These are phyloP conservation scores for Pseudopithomyces chartarum DNA, from an alignment of 2,329 filamentous ascomycete species.

Conservation along the genomic window DNA sequence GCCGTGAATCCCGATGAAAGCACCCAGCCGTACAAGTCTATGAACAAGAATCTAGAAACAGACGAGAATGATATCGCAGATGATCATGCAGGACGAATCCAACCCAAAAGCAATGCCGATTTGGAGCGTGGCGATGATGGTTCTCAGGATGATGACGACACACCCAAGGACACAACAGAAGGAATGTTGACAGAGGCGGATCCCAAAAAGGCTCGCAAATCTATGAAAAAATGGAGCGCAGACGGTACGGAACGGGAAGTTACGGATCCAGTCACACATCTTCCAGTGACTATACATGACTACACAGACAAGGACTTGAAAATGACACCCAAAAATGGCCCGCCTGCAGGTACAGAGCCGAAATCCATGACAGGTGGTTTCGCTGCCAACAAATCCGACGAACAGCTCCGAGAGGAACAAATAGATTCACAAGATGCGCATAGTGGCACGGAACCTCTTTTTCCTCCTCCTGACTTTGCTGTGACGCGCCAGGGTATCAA, in stretches of 20 bases:
- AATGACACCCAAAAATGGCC: constrained; percentile 52
- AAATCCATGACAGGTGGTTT: constrained; percentile 52
- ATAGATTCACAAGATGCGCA: constrained; percentile 50
- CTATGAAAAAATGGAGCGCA: constrained; percentile 54
- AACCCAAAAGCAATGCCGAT: constrained; percentile 22
- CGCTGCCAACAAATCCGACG: constrained; percentile 51
- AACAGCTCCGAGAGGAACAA: constrained; percentile 51
- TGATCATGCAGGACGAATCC: constrained; percentile 36
- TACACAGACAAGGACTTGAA: constrained; percentile 67
- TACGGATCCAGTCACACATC: constrained; percentile 74
- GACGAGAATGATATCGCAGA: constrained; percentile 33
- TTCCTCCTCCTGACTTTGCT: constrained; percentile 59
- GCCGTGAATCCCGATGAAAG: constrained; percentile 24
- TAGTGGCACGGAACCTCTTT: constrained; percentile 55
- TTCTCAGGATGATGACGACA: constrained; percentile 24
- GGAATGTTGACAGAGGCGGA: constrained; percentile 41
- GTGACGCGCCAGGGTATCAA: constrained; percentile 51
- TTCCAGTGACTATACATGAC: constrained; percentile 71
- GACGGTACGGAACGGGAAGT: constrained; percentile 62
- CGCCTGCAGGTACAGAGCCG: constrained; percentile 46
- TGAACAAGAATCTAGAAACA: constrained; percentile 42
- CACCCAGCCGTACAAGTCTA: constrained; percentile 39
- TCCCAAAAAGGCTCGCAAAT: constrained; percentile 54
- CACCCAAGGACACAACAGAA: constrained; percentile 52
- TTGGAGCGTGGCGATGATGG: constrained; percentile 18